These are phyloP conservation scores for Yarrowia bubula DNA, from an alignment of 805 yeast species.

Conservation along the genomic window DNA sequence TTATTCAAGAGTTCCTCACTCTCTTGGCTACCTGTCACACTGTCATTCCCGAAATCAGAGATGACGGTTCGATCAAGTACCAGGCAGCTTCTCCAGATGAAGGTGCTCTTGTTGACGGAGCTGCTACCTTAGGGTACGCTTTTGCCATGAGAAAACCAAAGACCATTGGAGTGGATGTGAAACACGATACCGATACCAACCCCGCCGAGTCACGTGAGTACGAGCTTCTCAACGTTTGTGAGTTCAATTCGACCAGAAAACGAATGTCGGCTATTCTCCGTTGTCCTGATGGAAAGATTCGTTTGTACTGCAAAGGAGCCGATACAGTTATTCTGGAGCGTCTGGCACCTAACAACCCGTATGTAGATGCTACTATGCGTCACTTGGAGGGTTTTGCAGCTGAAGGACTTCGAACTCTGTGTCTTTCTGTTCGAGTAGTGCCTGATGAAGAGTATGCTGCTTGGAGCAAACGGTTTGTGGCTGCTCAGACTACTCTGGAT, in stretches of 20 bases:
- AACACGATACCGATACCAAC: slow-evolving; percentile 29
- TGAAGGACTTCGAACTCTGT: slow-evolving; percentile 90
- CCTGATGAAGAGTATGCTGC: slow-evolving; percentile 70
- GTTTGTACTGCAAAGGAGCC: slow-evolving; percentile 94
- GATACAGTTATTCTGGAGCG: slow-evolving; percentile 94
- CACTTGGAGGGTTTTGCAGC: slow-evolving; percentile 96
- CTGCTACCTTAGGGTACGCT: slow-evolving; percentile 80
- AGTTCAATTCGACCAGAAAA: slow-evolving; percentile 94
- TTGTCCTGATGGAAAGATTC: slow-evolving; percentile 88
- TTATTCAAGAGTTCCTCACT: slow-evolving; percentile 75
- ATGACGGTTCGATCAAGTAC: slow-evolving; percentile 59
- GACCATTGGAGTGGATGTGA: slow-evolving; percentile 62
- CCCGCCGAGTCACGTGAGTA: slow-evolving; percentile 55
- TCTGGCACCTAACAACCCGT: slow-evolving; percentile 66
- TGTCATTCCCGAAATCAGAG: slow-evolving; percentile 83
- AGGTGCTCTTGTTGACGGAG: slow-evolving; percentile 97
- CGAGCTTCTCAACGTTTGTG: slow-evolving; percentile 86
- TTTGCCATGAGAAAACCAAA: slow-evolving; percentile 85
- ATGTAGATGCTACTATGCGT: slow-evolving; percentile 73
- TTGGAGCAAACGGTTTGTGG: slow-evolving; percentile 67
- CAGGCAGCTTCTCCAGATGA: slow-evolving; percentile 99
- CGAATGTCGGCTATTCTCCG: slow-evolving; percentile 95
- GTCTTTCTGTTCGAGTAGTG: slow-evolving; percentile 82
- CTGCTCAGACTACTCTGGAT: slow-evolving; percentile 79
- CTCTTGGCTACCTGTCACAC: slow-evolving; percentile 93